Evolutionary conservation across 352 stramenopile genomes (phyloP).

Genomic region (Globisporangium canariense): DNA sequence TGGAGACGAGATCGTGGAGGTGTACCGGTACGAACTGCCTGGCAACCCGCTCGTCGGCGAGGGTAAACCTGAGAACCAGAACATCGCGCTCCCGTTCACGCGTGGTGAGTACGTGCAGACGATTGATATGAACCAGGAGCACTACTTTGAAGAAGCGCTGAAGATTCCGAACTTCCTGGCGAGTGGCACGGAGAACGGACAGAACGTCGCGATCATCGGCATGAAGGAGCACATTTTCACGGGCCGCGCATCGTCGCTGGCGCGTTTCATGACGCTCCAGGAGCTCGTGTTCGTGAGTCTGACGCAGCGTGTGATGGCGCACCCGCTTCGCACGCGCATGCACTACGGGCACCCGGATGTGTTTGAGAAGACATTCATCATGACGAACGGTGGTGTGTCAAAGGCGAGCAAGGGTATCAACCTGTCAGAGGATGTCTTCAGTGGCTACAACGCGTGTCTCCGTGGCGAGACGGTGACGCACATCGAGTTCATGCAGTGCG

Average conservation of each 20-base stretch:
- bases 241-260: constrained; percentile 74
- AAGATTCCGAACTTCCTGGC: constrained; percentile 89
- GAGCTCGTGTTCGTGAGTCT: constrained; percentile 87
- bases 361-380: constrained; percentile 87
- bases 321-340: constrained; percentile 73
- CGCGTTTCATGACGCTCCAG: constrained; percentile 87
- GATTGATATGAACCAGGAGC: constrained; percentile 92
- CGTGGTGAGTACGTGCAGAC: constrained; percentile 84
- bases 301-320: constrained; percentile 78
- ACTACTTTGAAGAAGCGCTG: constrained; percentile 87
- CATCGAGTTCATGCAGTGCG: constrained; percentile 87
- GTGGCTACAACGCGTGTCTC: constrained; percentile 79
- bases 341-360: constrained; percentile 89
- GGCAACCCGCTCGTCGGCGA: constrained; percentile 81
- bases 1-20: constrained; percentile 83
- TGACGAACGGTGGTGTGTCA: constrained; percentile 81
- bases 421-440: constrained; percentile 88
- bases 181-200: constrained; percentile 58
- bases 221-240: constrained; percentile 91
- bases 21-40: constrained; percentile 85
- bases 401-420: constrained; percentile 89
- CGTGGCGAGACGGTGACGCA: constrained; percentile 77
- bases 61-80: constrained; percentile 88
- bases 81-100: constrained; percentile 82
- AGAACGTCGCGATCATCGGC: constrained; percentile 81